Evolutionary conservation across 2,329 filamentous ascomycete genomes (phyloP), one percentile per base, ranked within the genome.

Genomic region (Ambrosiella beaveri): DNA sequence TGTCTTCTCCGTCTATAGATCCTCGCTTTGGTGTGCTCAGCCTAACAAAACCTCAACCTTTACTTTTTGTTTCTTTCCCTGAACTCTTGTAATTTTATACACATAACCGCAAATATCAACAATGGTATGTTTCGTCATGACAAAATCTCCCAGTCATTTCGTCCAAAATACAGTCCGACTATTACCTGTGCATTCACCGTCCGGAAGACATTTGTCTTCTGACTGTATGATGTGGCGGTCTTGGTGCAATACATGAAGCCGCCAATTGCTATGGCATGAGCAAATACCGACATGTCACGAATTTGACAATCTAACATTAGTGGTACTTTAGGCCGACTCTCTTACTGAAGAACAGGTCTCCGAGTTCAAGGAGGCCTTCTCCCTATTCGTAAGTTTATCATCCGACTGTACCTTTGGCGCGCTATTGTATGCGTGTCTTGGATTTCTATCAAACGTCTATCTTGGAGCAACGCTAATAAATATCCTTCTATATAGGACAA

Each of bases 341-440:
- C 85, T 98, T 70, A 97, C 93, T 67, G 93, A 98, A 81, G 93
- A 98, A 78, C 93, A 98, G 82, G 93, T 98, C 72, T 97, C 93
- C 71, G 93, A 98, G 79, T 98, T 97, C 81, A 98, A 97, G 86
- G 93, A 98, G 79, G 93, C 93, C 58, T 98, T 98, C 78, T 98
- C 93, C 72, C 88, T 98, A 65, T 98, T 98, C 75, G 93, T 98
- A 85, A 85, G 93, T 74, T 27, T 51, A 6, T 8, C 35, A 40
- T 27, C n/a, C 36, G 11, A 17, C 38, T 27, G 40, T 44, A 12
- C 44, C 47, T 19, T 37, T 44, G 7, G 19, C 44, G 47, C 47
- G 47, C 47, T 7, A 36, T n/a, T 11, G 6, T 36, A 27, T 35
- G 13, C 15, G 17, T 35, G n/a, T 36, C 9, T 36, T 36, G 17